Percentiles rank a stretch among this genome's conserved stretches.
These are phyloP conservation scores for Kwoniella sp. DNA, from an alignment of 768 basidiomycete genomes.

Conservation along the genomic window DNA sequence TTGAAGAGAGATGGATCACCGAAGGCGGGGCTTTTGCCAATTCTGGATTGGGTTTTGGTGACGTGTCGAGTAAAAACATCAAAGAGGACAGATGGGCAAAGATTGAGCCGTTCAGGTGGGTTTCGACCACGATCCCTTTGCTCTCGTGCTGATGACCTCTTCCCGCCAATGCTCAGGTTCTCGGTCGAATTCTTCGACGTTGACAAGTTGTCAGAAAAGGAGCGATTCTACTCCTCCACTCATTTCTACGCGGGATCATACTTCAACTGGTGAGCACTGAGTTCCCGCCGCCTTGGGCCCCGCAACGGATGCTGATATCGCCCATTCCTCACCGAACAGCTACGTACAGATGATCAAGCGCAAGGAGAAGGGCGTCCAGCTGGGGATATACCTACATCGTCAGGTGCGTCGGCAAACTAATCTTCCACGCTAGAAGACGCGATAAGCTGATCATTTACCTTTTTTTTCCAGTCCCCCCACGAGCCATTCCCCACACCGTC, in stretches of 20 bases:
- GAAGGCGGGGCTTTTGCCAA: slow-evolving; percentile 15
- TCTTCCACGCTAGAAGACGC: too few relatives aligned
- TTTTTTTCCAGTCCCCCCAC: slow-evolving; percentile 63
- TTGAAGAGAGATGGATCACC: slow-evolving; percentile 25
- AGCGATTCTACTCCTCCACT: slow-evolving; percentile 77
- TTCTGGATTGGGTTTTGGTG: slow-evolving; percentile 10
- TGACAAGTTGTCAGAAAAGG: slow-evolving; percentile 78
- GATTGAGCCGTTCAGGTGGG: slow-evolving; percentile 67
- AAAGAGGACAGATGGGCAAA: slow-evolving; percentile 47
- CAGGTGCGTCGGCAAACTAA: slow-evolving; percentile 57
- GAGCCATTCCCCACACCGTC: slow-evolving; percentile 79
- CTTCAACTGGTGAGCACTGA: slow-evolving; percentile 59
- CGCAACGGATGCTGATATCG: not conserved
- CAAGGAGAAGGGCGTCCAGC: slow-evolving; percentile 67
- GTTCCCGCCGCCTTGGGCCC: not conserved
- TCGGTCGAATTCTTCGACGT: slow-evolving; percentile 89
- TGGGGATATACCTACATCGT: slow-evolving; percentile 86
- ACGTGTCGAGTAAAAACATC: not conserved
- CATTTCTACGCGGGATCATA: slow-evolving; percentile 87
- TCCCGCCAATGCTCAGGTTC: slow-evolving; percentile 53
- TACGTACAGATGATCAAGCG: slow-evolving; percentile 86
- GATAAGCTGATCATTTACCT: too few relatives aligned
- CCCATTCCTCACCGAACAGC: slow-evolving; percentile 61
- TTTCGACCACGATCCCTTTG: too few relatives aligned
- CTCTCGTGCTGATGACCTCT: not conserved